phyloP scores from a whole-genome alignment of 345 rosid species.

The Iberis pinnata region DNA sequence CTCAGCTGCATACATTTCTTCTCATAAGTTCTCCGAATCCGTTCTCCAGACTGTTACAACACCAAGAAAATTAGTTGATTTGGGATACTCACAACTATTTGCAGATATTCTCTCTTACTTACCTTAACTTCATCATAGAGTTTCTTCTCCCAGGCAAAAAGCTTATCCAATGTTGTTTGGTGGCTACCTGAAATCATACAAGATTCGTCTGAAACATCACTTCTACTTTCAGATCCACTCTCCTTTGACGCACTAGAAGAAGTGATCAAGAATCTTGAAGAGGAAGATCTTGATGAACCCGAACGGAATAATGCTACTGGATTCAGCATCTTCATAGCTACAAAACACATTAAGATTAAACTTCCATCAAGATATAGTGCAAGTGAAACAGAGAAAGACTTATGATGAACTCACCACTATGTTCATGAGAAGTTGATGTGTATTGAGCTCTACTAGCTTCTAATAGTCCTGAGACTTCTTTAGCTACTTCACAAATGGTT shows the following conservation, averaged over 20 bases:
- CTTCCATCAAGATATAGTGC: background rate
- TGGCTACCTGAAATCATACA: constrained; percentile 61
- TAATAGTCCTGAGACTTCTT: constrained; percentile 63
- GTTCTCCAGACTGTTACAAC: constrained; percentile 66
- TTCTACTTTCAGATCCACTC: constrained; percentile 39
- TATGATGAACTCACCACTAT: constrained; percentile 45
- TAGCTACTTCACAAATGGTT: constrained; percentile 56
- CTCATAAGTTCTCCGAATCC: constrained; percentile 69
- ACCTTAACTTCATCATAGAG: constrained; percentile 92
- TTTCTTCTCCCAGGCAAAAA: constrained; percentile 94
- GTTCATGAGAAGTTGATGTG: constrained; percentile 49
- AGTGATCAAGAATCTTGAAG: constrained; percentile 61
- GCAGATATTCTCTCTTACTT: constrained; percentile 10
- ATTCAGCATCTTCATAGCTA: constrained; percentile 87
- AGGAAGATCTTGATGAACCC: constrained; percentile 80
- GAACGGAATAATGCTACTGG: constrained; percentile 88
- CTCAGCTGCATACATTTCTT: constrained; percentile 70
- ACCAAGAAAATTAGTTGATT: background rate
- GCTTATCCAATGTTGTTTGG: constrained; percentile 74
- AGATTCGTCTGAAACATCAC: constrained; percentile 41
- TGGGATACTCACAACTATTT: background rate
- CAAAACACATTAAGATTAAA: constrained; percentile 15
- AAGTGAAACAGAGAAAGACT: background rate
- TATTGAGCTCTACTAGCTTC: constrained; percentile 75
- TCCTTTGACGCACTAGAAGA: constrained; percentile 53